These are phyloP conservation scores for Fusarium succisae DNA, from an alignment of 2,329 filamentous ascomycete species.

Conservation along the genomic window DNA sequence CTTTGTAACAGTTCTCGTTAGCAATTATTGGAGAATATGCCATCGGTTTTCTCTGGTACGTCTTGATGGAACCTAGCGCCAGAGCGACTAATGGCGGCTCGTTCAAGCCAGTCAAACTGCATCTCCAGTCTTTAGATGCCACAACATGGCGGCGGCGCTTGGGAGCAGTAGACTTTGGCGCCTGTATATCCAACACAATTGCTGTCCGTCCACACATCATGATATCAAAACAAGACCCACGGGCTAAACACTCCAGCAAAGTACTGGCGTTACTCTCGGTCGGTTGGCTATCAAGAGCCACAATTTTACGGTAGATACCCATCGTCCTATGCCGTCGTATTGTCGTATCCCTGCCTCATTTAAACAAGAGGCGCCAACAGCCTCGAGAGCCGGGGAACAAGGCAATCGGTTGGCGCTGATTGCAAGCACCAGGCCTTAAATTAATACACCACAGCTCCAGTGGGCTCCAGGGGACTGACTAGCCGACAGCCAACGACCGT, in stretches of 20 bases:
- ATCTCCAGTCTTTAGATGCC: slow-evolving; percentile 15
- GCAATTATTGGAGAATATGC: neutral
- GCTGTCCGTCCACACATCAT: slow-evolving; percentile 5
- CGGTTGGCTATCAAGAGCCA: slow-evolving; percentile 29
- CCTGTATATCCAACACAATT: slow-evolving; percentile 17
- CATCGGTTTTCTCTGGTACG: neutral
- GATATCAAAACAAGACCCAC: slow-evolving; percentile 5
- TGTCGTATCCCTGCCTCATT: slow-evolving; percentile 40
- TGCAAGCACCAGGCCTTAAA: slow-evolving; percentile 37
- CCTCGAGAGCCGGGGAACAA: slow-evolving; percentile 28
- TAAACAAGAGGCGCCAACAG: slow-evolving; percentile 35
- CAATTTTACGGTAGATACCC: slow-evolving; percentile 27
- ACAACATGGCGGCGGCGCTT: slow-evolving; percentile 34
- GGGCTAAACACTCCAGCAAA: neutral
- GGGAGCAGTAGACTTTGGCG: slow-evolving; percentile 17
- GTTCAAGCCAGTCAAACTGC: slow-evolving; percentile 35
- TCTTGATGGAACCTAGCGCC: neutral
- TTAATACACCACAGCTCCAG: slow-evolving; percentile 30
- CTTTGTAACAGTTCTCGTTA: neutral
- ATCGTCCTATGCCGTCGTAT: slow-evolving; percentile 29
- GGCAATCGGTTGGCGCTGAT: slow-evolving; percentile 31
- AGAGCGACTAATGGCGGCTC: slow-evolving; percentile 18
- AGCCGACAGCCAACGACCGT: slow-evolving; percentile 27
- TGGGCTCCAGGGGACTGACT: slow-evolving; percentile 11
- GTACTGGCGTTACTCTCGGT: neutral